These are phyloP conservation scores for Catharanthus roseus DNA, from an alignment of 257 asterid genomes.

Conservation along the genomic window DNA sequence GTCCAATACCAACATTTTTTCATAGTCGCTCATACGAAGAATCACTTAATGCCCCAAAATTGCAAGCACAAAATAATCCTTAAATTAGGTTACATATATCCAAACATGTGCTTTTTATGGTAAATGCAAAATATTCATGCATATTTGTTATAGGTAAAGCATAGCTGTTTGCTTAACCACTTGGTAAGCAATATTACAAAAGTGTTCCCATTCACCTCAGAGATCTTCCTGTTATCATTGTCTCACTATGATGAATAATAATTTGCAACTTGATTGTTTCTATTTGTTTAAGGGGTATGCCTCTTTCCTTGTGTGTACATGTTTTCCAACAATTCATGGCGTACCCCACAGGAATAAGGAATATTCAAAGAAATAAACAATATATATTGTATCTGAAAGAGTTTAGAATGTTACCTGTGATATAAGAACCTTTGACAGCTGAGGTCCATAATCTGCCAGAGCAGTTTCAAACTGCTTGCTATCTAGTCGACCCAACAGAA, in stretches of 20 bases:
- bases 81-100: not conserved
- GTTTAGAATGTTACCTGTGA: slow-evolving; percentile 56
- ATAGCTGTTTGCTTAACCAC: not conserved
- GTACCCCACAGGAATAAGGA: not conserved
- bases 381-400: slow-evolving; percentile 13
- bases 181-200: not conserved
- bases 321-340: not conserved
- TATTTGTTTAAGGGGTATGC: not conserved
- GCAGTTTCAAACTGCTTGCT: slow-evolving; percentile 51
- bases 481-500: slow-evolving; percentile 69
- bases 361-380: not conserved
- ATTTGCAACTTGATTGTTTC: not conserved
- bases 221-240: not conserved
- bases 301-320: not conserved
- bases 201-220: not conserved
- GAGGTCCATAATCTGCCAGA: slow-evolving; percentile 63
- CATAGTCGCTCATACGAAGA: too few relatives aligned
- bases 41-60: not conserved
- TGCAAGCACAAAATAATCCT: not conserved
- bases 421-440: slow-evolving; percentile 53
- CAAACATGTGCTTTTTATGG: not conserved
- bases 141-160: not conserved
- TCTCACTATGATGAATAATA: not conserved
- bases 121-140: not conserved
- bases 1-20: not conserved